These are phyloP conservation scores for Fragilaria crotonensis DNA, from an alignment of 108 stramenopile species.

Conservation along the genomic window DNA sequence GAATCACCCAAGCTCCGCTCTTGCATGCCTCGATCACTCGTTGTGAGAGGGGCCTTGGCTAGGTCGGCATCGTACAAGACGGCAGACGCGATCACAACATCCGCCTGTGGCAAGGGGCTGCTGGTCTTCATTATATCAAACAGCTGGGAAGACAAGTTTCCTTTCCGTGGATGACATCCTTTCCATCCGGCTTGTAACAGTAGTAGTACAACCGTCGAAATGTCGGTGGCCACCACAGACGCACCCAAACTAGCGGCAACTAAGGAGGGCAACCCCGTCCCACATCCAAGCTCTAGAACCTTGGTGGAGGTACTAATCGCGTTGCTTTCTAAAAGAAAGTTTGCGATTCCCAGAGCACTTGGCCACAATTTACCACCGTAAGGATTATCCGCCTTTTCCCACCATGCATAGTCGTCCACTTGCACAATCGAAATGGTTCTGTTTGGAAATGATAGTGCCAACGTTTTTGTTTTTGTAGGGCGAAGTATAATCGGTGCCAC, in stretches of 20 bases:
- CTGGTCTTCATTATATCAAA: no score
- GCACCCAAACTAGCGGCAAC: constrained; percentile 3
- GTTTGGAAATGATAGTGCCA: no score
- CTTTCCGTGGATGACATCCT: no score
- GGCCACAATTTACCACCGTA: background rate
- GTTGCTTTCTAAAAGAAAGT: background rate
- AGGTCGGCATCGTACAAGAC: background rate
- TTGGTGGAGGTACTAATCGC: background rate
- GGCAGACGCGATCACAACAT: background rate
- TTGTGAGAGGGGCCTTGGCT: background rate
- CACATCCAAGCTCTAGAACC: constrained; percentile 2
- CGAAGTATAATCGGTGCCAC: no score
- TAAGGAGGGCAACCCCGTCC: background rate
- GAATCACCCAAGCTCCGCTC: background rate
- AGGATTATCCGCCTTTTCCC: background rate
- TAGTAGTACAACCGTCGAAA: background rate
- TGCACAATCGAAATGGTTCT: background rate
- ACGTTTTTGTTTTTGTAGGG: no score
- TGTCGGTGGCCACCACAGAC: background rate
- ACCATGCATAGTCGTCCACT: background rate
- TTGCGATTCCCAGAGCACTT: background rate
- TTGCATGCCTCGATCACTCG: background rate
- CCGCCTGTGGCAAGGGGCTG: no score
- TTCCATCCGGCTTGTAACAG: background rate
- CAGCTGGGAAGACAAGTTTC: no score